phyloP scores from a whole-genome alignment of 163 green algal genomes.

The Chlamydomonas reinhardtii region DNA sequence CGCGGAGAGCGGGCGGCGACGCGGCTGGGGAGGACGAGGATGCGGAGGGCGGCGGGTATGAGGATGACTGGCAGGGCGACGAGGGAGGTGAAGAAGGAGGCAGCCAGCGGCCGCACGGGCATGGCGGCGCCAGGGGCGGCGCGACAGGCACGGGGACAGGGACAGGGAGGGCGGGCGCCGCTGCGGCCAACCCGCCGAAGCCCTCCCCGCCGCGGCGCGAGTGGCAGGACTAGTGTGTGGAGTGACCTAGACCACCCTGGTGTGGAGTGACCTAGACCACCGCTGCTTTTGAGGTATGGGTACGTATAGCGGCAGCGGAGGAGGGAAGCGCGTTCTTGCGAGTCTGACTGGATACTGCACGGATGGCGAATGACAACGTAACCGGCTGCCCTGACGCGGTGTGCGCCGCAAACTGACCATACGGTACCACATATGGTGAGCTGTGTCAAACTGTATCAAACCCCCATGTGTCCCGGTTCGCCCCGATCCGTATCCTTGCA shows the following conservation, averaged over 20 bases:
- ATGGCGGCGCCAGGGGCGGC: neutral
- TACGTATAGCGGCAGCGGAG: too few relatives aligned
- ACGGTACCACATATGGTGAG: too few relatives aligned
- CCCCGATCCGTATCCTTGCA: too few relatives aligned
- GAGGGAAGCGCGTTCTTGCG: too few relatives aligned
- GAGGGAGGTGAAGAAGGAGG: neutral
- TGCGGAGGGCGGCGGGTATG: neutral
- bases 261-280: neutral
- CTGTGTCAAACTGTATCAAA: too few relatives aligned
- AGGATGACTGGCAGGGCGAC: neutral
- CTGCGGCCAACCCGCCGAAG: conserved; percentile 6
- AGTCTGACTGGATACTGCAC: too few relatives aligned
- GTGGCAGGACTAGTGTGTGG: neutral
- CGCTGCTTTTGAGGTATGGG: too few relatives aligned
- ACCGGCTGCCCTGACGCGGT: too few relatives aligned
- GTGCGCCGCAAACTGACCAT: too few relatives aligned
- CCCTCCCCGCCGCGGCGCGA: neutral
- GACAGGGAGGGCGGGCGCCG: neutral
- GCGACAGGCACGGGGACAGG: neutral
- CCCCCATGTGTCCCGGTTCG: too few relatives aligned
- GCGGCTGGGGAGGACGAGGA: neutral
- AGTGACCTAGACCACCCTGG: too few relatives aligned
- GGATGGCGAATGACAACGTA: too few relatives aligned
- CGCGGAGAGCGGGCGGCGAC: neutral
- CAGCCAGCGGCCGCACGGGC: neutral